Conservation (phyloP, 2,329 filamentous ascomycete species). For the Ceratocystis variospora region DNA sequence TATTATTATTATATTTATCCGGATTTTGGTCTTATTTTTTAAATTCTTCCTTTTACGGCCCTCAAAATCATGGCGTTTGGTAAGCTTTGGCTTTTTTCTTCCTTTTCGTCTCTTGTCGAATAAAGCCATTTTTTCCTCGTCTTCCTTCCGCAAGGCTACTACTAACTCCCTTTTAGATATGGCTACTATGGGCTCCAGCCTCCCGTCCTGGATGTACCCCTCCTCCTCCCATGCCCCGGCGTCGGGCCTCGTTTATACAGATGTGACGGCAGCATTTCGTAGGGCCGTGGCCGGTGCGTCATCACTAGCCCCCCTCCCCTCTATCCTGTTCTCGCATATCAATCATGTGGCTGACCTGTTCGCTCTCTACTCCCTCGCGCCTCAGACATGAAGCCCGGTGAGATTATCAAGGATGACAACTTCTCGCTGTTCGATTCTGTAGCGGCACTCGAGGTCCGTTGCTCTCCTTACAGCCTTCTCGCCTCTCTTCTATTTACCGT, state of each 20-base stretch:
- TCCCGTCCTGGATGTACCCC: neutral
- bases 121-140: neutral
- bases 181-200: neutral
- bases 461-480: neutral
- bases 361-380: neutral
- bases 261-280: constrained; percentile 16
- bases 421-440: constrained; percentile 94
- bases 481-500: neutral
- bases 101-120: neutral
- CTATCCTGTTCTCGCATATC: neutral
- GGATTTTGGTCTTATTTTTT: neutral
- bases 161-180: constrained; percentile 1
- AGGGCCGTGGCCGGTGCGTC: constrained; percentile 15
- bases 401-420: constrained; percentile 82
- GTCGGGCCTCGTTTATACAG: constrained; percentile 17
- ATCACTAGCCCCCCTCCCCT: neutral
- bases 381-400: constrained; percentile 34
- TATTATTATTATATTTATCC: neutral
- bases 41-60: neutral
- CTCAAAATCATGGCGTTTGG: neutral
- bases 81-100: neutral
- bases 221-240: constrained; percentile 1
- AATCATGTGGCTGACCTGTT: neutral
- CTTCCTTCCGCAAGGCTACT: neutral
- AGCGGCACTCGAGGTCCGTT: constrained; percentile 58